phyloP scores from a whole-genome alignment of 2,329 filamentous ascomycete genomes.

The Aaosphaeria arxii region DNA sequence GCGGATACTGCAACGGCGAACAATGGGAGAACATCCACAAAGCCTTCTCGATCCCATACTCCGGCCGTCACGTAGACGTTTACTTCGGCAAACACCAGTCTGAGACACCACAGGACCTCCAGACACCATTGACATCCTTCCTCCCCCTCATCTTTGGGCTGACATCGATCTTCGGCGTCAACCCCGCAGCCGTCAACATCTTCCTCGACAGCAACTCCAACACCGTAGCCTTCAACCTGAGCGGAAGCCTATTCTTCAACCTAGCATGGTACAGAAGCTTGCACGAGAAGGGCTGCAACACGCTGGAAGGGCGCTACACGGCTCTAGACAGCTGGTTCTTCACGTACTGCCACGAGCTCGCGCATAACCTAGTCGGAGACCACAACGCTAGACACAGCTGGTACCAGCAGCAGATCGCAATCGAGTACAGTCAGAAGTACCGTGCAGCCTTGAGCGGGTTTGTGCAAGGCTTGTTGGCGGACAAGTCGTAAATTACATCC shows the following conservation, averaged over 20 bases:
- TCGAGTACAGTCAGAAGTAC: slow-evolving; percentile 33
- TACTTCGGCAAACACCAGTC: slow-evolving; percentile 33
- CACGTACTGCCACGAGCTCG: slow-evolving; percentile 91
- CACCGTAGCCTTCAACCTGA: slow-evolving; percentile 89
- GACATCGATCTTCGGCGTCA: slow-evolving; percentile 60
- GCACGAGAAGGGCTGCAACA: slow-evolving; percentile 47
- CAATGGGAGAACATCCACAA: slow-evolving; percentile 37
- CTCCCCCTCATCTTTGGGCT: slow-evolving; percentile 33
- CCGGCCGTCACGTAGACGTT: slow-evolving; percentile 31
- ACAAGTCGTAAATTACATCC: too few relatives aligned
- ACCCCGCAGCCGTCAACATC: slow-evolving; percentile 70
- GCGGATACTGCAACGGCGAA: slow-evolving; percentile 36
- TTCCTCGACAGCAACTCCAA: slow-evolving; percentile 78
- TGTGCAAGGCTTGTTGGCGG: slow-evolving; percentile 6
- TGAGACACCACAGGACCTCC: slow-evolving; percentile 22
- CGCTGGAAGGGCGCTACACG: slow-evolving; percentile 36
- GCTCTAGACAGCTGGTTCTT: slow-evolving; percentile 83
- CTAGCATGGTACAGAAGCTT: slow-evolving; percentile 80
- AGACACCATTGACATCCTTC: slow-evolving; percentile 23
- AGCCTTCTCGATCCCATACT: slow-evolving; percentile 33
- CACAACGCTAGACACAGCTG: slow-evolving; percentile 52
- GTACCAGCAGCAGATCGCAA: slow-evolving; percentile 39
- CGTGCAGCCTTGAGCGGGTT: slow-evolving; percentile 22
- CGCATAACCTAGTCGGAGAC: slow-evolving; percentile 81
- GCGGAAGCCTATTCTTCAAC: slow-evolving; percentile 90